Percentiles rank a stretch among this genome's conserved stretches.
phyloP scores from a whole-genome alignment of 106 monocot species.

The Ottelia alismoides region DNA sequence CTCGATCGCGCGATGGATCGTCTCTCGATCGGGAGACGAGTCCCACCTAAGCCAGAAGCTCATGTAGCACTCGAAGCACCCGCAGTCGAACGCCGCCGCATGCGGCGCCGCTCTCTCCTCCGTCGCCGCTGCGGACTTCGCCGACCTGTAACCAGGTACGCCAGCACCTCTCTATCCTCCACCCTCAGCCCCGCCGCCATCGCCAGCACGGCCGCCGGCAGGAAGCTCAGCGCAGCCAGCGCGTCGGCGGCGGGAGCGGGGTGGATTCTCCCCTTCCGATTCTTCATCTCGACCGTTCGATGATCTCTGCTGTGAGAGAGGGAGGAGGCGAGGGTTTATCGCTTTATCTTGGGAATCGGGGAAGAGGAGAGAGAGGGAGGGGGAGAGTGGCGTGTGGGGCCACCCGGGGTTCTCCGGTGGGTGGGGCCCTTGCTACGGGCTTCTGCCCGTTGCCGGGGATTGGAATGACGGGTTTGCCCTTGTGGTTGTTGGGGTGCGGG shows the following conservation, averaged over 20 bases:
- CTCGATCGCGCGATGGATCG: conserved; percentile 20
- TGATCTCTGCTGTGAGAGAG: neutral
- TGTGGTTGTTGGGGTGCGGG: too few relatives aligned
- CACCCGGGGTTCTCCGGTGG: too few relatives aligned
- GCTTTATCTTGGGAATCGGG: neutral
- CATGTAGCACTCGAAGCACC: conserved; percentile 21
- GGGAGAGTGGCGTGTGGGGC: too few relatives aligned
- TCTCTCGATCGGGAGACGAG: conserved; percentile 18
- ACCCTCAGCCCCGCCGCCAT: conserved; percentile 10
- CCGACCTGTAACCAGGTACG: conserved; percentile 16
- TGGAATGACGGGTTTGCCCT: too few relatives aligned
- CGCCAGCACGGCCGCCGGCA: conserved; percentile 21
- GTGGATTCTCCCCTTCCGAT: conserved; percentile 13
- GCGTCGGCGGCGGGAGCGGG: neutral
- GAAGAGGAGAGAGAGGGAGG: neutral
- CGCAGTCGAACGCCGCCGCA: conserved; percentile 14
- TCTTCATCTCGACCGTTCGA: conserved; percentile 1
- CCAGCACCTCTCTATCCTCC: conserved; percentile 25
- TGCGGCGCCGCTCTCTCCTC: conserved; percentile 4
- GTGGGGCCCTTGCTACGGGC: too few relatives aligned
- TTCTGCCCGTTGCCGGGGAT: too few relatives aligned
- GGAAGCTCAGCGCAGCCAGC: conserved; percentile 12
- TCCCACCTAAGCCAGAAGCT: conserved; percentile 23
- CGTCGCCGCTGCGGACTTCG: neutral
- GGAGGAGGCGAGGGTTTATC: neutral